These are phyloP conservation scores for Terfezia claveryi DNA, from an alignment of 495 filamentous ascomycete genomes.

Conservation along the genomic window DNA sequence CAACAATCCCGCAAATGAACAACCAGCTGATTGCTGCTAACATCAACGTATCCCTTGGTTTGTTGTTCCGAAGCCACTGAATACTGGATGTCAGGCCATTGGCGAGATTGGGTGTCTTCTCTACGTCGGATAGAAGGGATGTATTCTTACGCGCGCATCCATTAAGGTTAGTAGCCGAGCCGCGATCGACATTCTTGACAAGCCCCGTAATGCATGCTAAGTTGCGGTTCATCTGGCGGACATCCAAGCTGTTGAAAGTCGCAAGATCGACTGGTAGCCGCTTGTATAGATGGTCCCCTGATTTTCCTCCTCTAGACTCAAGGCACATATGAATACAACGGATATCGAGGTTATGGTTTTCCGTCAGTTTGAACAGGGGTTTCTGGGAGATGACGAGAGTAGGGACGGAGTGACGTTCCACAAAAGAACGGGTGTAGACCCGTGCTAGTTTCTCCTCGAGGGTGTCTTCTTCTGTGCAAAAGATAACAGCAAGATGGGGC, in stretches of 20 bases:
- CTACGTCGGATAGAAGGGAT: background rate
- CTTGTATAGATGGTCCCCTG: conserved; percentile 29
- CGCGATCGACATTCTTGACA: background rate
- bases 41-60: background rate
- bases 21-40: background rate
- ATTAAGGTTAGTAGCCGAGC: background rate
- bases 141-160: background rate
- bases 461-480: conserved; percentile 35
- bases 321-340: conserved; percentile 45
- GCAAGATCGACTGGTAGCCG: conserved; percentile 50
- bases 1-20: background rate
- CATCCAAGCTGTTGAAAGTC: conserved; percentile 50
- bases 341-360: conserved; percentile 29
- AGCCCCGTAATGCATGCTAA: conserved; percentile 42
- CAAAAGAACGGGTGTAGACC: conserved; percentile 35
- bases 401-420: conserved; percentile 42
- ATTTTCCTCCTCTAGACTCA: conserved; percentile 33
- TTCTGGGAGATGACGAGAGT: conserved; percentile 45
- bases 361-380: conserved; percentile 23
- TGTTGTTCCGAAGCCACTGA: background rate
- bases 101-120: background rate
- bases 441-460: conserved; percentile 28
- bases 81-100: background rate
- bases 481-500: conserved; percentile 52
- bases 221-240: conserved; percentile 52